Percentiles rank a stretch among this genome's conserved stretches.
Conservation (phyloP, 495 filamentous ascomycete genomes). For the Gamarada debralockiae region DNA sequence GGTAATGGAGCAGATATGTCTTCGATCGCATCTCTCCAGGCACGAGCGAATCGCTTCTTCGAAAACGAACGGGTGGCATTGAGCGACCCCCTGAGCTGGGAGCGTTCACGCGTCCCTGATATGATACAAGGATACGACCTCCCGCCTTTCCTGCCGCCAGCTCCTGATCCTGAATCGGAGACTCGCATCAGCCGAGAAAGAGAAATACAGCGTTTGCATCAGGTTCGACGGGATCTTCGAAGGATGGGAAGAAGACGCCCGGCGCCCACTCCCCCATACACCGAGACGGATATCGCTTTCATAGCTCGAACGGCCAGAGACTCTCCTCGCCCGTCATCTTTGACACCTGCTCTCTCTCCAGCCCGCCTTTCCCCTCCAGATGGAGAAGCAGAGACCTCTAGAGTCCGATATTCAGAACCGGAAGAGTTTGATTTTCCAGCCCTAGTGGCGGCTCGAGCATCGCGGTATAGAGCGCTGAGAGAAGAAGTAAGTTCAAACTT, state of each 20-base stretch:
- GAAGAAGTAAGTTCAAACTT: not conserved
- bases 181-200: conserved; percentile 18
- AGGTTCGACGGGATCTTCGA: conserved; percentile 13
- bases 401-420: too few relatives aligned
- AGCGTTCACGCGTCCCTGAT: conserved; percentile 7
- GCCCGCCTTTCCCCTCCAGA: conserved; percentile 4
- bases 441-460: too few relatives aligned
- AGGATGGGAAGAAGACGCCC: conserved; percentile 15
- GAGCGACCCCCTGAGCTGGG: conserved; percentile 15
- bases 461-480: too few relatives aligned
- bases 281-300: conserved; percentile 14
- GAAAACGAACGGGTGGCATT: conserved; percentile 18
- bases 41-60: conserved; percentile 1
- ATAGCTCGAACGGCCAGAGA: conserved; percentile 5
- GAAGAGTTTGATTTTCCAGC: too few relatives aligned
- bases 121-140: not conserved
- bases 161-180: conserved; percentile 30
- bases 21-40: not conserved
- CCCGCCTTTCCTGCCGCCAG: conserved; percentile 26
- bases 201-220: conserved; percentile 9
- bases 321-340: conserved; percentile 14
- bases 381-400: not conserved
- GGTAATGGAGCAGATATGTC: not conserved
- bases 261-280: conserved; percentile 23
- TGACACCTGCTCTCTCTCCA: conserved; percentile 18